phyloP scores from a whole-genome alignment of 768 basidiomycete genomes.

The Mycena venus region DNA sequence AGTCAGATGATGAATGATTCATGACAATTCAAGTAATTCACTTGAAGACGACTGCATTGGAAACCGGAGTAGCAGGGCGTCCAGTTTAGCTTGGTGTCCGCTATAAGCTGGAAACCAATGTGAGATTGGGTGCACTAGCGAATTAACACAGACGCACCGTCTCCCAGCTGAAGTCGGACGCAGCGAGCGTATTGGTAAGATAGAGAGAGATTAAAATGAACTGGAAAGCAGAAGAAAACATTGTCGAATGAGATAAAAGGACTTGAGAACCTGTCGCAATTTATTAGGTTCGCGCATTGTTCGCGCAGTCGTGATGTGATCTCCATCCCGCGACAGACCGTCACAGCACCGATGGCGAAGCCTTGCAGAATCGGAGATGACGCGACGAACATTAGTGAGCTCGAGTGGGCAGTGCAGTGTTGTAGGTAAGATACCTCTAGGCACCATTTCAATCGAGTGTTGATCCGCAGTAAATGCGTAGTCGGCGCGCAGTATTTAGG shows the following conservation, averaged over 20 bases:
- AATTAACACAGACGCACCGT: not conserved
- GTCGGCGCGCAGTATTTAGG: too few species aligned
- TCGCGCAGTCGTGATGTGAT: not conserved
- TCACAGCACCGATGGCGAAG: not conserved
- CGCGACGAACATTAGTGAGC: too few species aligned
- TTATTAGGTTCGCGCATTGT: not conserved
- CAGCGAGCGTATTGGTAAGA: not conserved
- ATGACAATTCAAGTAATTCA: too few species aligned
- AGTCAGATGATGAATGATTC: too few species aligned
- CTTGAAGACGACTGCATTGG: conserved; percentile 16
- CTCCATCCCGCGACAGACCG: not conserved
- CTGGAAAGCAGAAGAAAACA: not conserved
- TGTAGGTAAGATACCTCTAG: too few species aligned
- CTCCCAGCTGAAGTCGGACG: not conserved
- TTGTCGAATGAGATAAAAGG: not conserved
- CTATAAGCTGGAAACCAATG: not conserved
- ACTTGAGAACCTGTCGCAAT: not conserved
- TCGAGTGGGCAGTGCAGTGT: too few species aligned
- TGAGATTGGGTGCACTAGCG: not conserved
- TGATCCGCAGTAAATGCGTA: too few species aligned
- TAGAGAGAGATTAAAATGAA: not conserved
- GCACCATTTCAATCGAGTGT: too few species aligned
- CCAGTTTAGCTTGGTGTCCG: conserved; percentile 10
- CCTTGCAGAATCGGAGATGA: not conserved
- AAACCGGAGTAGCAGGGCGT: conserved; percentile 11